These are phyloP conservation scores for Calocera viscosa DNA, from an alignment of 768 basidiomycete genomes.

Conservation along the genomic window DNA sequence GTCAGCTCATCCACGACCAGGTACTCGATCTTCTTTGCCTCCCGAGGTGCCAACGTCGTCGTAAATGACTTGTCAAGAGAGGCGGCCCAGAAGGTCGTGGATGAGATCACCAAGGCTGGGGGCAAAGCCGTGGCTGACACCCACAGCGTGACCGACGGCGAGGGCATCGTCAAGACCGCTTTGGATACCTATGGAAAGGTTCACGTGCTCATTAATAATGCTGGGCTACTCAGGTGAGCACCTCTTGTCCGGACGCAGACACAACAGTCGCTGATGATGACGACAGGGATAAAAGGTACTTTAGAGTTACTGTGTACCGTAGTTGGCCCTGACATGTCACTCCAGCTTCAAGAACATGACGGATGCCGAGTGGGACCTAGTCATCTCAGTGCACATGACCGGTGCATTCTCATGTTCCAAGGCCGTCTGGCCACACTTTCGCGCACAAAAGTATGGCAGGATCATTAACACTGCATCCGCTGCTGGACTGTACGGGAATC, in stretches of 20 bases:
- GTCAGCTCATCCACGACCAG: constrained; percentile 30
- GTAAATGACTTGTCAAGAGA: constrained; percentile 87
- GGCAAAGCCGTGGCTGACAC: constrained; percentile 81
- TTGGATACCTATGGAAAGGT: constrained; percentile 72
- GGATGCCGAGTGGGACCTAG: constrained; percentile 84
- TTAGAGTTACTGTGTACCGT: neutral
- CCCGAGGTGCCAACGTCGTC: constrained; percentile 83
- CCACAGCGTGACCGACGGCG: constrained; percentile 76
- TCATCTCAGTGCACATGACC: constrained; percentile 83
- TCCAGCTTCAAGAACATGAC: constrained; percentile 91
- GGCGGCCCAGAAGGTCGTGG: constrained; percentile 84
- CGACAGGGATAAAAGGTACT: constrained; percentile 18
- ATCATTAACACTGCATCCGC: constrained; percentile 91
- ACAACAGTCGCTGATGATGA: neutral
- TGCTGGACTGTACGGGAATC: constrained; percentile 88
- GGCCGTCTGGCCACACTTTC: constrained; percentile 91
- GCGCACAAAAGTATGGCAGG: constrained; percentile 88
- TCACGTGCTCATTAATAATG: constrained; percentile 85
- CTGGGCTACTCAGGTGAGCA: constrained; percentile 67
- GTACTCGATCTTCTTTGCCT: constrained; percentile 84
- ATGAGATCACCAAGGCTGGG: constrained; percentile 73
- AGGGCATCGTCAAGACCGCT: constrained; percentile 73
- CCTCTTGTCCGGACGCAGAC: neutral
- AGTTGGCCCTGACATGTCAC: neutral
- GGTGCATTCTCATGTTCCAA: constrained; percentile 87